phyloP scores from a whole-genome alignment of 2,329 filamentous ascomycete species.

The Ambrosiella xylebori region DNA sequence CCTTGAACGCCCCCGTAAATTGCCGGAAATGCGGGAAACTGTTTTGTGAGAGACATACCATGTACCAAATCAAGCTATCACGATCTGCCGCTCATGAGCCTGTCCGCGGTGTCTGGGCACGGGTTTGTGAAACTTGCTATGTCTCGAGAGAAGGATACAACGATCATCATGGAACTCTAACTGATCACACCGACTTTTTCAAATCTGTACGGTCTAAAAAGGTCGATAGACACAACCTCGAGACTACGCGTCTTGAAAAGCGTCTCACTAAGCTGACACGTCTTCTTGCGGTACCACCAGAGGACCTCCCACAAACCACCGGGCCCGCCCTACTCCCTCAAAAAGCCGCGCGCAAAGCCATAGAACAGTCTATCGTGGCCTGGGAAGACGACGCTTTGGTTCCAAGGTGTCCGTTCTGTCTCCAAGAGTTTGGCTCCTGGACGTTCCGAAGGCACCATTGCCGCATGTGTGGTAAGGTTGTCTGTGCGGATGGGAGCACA shows the following conservation, averaged over 20 bases:
- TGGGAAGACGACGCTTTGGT: constrained; percentile 89
- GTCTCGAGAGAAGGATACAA: constrained; percentile 94
- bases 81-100: constrained; percentile 80
- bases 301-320: constrained; percentile 38
- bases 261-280: constrained; percentile 78
- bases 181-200: constrained; percentile 60
- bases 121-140: constrained; percentile 98
- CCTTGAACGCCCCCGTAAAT: constrained; percentile 71
- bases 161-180: constrained; percentile 56
- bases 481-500: constrained; percentile 76
- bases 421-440: constrained; percentile 89
- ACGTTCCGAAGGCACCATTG: constrained; percentile 90
- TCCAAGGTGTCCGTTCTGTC: constrained; percentile 73
- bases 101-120: constrained; percentile 75
- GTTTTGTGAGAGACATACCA: constrained; percentile 94
- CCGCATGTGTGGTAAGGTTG: constrained; percentile 77
- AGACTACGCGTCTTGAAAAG: constrained; percentile 81
- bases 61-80: constrained; percentile 98
- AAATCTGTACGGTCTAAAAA: constrained; percentile 51
- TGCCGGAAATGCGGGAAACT: constrained; percentile 83
- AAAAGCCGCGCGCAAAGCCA: constrained; percentile 56
- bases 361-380: constrained; percentile 83
- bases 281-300: constrained; percentile 57
- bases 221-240: constrained; percentile 71
- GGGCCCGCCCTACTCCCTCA: constrained; percentile 42